Evolutionary conservation across 805 yeast species (phyloP).

Genomic region (Aciculoconidium aculeatum): DNA sequence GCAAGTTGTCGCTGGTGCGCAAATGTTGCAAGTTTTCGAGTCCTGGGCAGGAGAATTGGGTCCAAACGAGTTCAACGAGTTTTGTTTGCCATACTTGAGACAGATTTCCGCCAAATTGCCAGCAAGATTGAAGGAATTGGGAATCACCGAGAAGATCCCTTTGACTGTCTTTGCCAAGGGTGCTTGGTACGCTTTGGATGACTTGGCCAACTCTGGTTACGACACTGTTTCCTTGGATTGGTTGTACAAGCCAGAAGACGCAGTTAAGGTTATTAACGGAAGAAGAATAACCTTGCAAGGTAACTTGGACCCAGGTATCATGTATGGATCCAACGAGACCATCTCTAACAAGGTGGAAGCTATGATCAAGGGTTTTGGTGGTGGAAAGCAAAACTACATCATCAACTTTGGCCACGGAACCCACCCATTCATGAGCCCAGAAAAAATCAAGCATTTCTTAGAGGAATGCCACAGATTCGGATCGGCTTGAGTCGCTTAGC

Average conservation of each 20-base stretch:
- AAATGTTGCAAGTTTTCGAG: constrained; percentile 94
- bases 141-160: constrained; percentile 68
- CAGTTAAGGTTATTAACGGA: constrained; percentile 66
- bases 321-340: constrained; percentile 81
- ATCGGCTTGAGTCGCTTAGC: constrained; percentile 20
- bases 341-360: constrained; percentile 76
- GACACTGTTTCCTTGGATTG: constrained; percentile 91
- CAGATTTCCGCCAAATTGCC: constrained; percentile 72
- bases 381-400: constrained; percentile 86
- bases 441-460: constrained; percentile 75
- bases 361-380: constrained; percentile 91
- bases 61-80: constrained; percentile 81
- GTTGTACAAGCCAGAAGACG: constrained; percentile 80
- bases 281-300: constrained; percentile 85
- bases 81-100: constrained; percentile 80
- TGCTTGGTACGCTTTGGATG: constrained; percentile 94
- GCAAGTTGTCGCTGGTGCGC: constrained; percentile 97
- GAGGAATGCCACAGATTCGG: constrained; percentile 85
- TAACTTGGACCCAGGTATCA: constrained; percentile 90
- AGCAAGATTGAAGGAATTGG: constrained; percentile 61
- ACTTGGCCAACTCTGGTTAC: constrained; percentile 74
- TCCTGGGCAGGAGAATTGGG: constrained; percentile 98
- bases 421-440: constrained; percentile 96
- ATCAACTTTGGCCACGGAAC: constrained; percentile 98
- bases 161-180: constrained; percentile 91